A percentile compares a stretch with the other conserved stretches of the same genome.
Conservation (phyloP, 1,284 basidiomycete species). For the Ceratobasidium sp. region DNA sequence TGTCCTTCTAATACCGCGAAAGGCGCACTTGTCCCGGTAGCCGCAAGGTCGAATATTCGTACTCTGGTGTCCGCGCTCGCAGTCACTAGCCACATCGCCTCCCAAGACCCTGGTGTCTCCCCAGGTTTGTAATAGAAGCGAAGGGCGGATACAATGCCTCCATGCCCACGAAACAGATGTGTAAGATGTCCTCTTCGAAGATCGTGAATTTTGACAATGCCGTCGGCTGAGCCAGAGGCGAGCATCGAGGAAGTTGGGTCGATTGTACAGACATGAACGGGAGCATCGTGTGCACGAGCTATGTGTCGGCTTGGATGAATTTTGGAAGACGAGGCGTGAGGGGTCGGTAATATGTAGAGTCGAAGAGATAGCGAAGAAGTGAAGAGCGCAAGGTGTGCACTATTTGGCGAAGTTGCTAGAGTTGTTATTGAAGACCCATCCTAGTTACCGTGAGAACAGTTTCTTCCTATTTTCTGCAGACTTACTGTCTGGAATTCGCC, state of each 20-base stretch:
- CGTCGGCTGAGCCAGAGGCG: conserved; percentile 95
- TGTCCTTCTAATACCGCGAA: conserved; percentile 88
- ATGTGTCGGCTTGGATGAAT: conserved; percentile 68
- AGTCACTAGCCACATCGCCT: conserved; percentile 68
- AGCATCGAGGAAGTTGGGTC: conserved; percentile 92
- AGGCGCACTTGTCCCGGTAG: conserved; percentile 68
- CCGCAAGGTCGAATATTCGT: conserved; percentile 87
- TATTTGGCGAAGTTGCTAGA: conserved; percentile 49
- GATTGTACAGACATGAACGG: conserved; percentile 86
- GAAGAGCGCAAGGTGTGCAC: conserved; percentile 65
- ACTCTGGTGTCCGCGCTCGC: conserved; percentile 90
- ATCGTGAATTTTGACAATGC: conserved; percentile 97
- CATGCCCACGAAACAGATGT: conserved; percentile 96
- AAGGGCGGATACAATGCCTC: conserved; percentile 92
- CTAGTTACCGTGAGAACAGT: conserved; percentile 49
- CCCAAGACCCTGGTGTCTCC: conserved; percentile 39
- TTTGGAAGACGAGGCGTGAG: conserved; percentile 64
- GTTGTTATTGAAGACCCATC: conserved; percentile 64
- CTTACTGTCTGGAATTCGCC: conserved; percentile 85
- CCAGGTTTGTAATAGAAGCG: conserved; percentile 74
- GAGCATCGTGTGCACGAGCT: conserved; percentile 88
- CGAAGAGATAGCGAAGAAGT: conserved; percentile 73
- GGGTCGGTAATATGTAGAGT: conserved; percentile 43
- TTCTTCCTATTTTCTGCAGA: conserved; percentile 46
- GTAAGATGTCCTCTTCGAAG: conserved; percentile 88